A percentile compares a stretch with the other conserved stretches of the same genome.
Conservation (phyloP, 176 grass and related monocot genomes). For the Aegilops tauschii region DNA sequence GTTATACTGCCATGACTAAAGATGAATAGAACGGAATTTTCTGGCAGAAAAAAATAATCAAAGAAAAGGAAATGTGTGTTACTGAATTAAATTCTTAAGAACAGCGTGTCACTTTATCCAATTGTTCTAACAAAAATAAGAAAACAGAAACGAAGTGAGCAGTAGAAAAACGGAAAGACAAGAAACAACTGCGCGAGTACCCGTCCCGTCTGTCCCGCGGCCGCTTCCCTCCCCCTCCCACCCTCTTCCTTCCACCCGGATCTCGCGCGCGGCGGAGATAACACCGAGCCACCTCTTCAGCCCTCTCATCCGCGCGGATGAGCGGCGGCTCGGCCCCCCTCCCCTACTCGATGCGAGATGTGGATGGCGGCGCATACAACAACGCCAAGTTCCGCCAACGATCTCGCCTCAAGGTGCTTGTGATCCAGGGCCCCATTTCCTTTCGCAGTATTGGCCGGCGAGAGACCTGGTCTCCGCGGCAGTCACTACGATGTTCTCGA, state of each 20-base stretch:
- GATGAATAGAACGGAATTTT: no score
- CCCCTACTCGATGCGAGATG: slow-evolving; percentile 76
- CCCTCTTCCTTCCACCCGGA: slow-evolving; percentile 15
- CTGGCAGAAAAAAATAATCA: no score
- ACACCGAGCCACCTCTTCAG: neutral
- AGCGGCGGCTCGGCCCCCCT: slow-evolving; percentile 36
- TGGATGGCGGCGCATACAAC: slow-evolving; percentile 64
- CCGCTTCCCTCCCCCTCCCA: neutral
- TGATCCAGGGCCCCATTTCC: neutral
- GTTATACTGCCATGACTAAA: no score
- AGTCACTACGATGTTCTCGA: neutral
- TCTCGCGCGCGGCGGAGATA: slow-evolving; percentile 22
- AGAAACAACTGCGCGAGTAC: neutral
- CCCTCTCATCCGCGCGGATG: slow-evolving; percentile 31
- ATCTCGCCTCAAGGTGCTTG: slow-evolving; percentile 72
- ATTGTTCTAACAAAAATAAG: no score
- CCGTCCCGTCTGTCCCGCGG: neutral
- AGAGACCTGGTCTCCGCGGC: neutral
- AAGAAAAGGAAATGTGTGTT: no score
- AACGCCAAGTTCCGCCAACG: slow-evolving; percentile 96
- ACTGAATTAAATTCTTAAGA: no score
- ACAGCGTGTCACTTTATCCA: no score
- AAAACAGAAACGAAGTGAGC: no score
- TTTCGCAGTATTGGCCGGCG: neutral
- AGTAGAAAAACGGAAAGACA: neutral